Evolutionary conservation across 768 basidiomycete species (phyloP).

Genomic region (Trametes cingulata): DNA sequence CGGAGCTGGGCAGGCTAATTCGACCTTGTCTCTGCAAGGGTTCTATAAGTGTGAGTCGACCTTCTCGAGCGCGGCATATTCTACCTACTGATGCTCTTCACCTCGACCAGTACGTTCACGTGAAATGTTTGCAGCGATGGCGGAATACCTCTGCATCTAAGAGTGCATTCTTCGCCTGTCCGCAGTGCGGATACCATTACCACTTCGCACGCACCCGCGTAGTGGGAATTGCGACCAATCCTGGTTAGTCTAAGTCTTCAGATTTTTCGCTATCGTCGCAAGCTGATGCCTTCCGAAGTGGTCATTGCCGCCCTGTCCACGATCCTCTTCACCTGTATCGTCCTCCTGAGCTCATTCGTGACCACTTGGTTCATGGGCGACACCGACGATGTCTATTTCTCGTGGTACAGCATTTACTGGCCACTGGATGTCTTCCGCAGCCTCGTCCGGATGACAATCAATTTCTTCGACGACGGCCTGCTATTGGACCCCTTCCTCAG

Average conservation of each 20-base stretch:
- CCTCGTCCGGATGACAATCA: slow-evolving; percentile 61
- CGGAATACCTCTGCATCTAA: slow-evolving; percentile 60
- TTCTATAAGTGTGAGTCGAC: slow-evolving; percentile 60
- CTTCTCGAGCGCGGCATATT: not conserved
- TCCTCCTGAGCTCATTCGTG: slow-evolving; percentile 68
- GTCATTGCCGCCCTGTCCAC: slow-evolving; percentile 62
- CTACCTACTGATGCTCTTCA: slow-evolving; percentile 14
- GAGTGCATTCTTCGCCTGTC: slow-evolving; percentile 76
- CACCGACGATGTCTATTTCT: slow-evolving; percentile 45
- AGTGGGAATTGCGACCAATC: slow-evolving; percentile 76
- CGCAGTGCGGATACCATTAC: slow-evolving; percentile 79
- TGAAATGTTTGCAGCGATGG: slow-evolving; percentile 78
- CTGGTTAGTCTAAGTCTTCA: slow-evolving; percentile 44
- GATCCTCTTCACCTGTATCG: slow-evolving; percentile 61
- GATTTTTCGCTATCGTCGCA: not conserved
- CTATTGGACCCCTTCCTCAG: slow-evolving; percentile 35
- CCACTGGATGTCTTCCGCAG: slow-evolving; percentile 61
- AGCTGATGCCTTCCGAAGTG: slow-evolving; percentile 43
- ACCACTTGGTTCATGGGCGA: slow-evolving; percentile 71
- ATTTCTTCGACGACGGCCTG: slow-evolving; percentile 55
- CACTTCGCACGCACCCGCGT: slow-evolving; percentile 71
- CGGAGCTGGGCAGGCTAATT: slow-evolving; percentile 71
- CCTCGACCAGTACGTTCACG: slow-evolving; percentile 65
- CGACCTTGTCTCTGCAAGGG: slow-evolving; percentile 81
- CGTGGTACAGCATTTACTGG: slow-evolving; percentile 35